Base-by-base conservation (phyloP, 305 asterid species). In the Salvia sclarea region DNA sequence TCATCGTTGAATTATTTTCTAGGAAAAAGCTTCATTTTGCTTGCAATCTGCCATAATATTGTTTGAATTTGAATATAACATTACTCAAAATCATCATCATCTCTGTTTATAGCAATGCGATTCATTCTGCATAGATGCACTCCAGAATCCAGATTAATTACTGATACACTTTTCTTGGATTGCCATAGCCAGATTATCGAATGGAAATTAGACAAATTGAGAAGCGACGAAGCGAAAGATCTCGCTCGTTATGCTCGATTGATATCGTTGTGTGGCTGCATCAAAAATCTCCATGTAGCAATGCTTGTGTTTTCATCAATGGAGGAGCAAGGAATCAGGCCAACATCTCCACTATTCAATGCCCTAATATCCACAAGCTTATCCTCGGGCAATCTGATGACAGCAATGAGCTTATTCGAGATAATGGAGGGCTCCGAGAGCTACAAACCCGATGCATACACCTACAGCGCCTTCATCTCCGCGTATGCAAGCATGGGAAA, bases 161-260 rank as follows among this genome's bases (percentile, higher is more conserved):
- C 45, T 68, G 53, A 65, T 64, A 33, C 58, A 31, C 9, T 20
- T 30, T 60, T 47, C 56, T 14, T 24, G 35, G 18, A 8, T 6
- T 16, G 70, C 59, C 30, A 25, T 70, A 37, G 54, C 73, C 78
- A 83, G 88, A 82, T 83, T 30, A 52, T 83, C 8, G 84, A 83
- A 72, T 86, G 89, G 85, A 86, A 80, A 57, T 48, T 83, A 47
- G 84, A 81, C 76, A 83, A 81, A 57, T 53, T 86, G 70, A 30
- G 68, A 13, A 69, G 61, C 43, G 75, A 70, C 8, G 68, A 66
- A 10, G 68, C 13, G 33, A 76, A 70, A 53, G 78, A 67, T 43
- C 73, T 10, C 0, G 65, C 78, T 70, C 67, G 65, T 61, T 83
- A 79, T 16, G 48, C 75, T 14, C 69, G 59, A 54, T 69, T 83